Evolutionary conservation across 305 asterid genomes (phyloP).

Genomic region (Fraxinus sp.): DNA sequence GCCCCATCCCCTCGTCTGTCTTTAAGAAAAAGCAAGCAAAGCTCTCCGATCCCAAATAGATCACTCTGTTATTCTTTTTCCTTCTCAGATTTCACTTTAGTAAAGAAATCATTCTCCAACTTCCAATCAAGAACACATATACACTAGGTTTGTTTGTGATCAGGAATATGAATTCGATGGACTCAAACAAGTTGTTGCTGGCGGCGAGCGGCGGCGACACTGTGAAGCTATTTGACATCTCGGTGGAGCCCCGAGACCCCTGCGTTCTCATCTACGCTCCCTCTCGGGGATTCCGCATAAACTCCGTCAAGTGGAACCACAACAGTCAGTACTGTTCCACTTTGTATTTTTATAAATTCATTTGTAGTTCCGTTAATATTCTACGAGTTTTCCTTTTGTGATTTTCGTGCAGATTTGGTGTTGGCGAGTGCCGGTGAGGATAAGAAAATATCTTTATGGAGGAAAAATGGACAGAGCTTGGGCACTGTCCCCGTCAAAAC

Average conservation of each 20-base stretch:
- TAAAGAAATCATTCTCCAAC: constrained; percentile 13
- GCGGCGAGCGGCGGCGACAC: constrained; percentile 95
- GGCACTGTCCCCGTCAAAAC: constrained; percentile 78
- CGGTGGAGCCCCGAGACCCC: constrained; percentile 80
- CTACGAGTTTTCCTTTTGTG: background rate
- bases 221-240: constrained; percentile 85
- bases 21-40: background rate
- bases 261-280: constrained; percentile 79
- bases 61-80: background rate
- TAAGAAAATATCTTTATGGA: constrained; percentile 75
- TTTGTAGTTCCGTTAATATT: constrained; percentile 6
- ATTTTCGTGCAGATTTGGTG: constrained; percentile 65
- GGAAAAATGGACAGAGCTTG: constrained; percentile 78
- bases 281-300: constrained; percentile 73
- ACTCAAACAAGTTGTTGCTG: constrained; percentile 51
- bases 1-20: background rate
- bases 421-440: constrained; percentile 96
- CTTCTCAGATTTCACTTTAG: background rate
- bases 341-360: constrained; percentile 14
- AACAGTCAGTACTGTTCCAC: constrained; percentile 56
- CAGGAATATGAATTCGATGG: constrained; percentile 43
- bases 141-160: constrained; percentile 12
- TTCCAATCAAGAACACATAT: background rate
- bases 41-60: constrained; percentile 1
- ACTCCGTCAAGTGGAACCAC: constrained; percentile 95